A percentile compares a stretch with the other conserved stretches of the same genome.
These are phyloP conservation scores for Phytophthora pseudosyringae DNA, from an alignment of 352 stramenopile species.

Conservation along the genomic window DNA sequence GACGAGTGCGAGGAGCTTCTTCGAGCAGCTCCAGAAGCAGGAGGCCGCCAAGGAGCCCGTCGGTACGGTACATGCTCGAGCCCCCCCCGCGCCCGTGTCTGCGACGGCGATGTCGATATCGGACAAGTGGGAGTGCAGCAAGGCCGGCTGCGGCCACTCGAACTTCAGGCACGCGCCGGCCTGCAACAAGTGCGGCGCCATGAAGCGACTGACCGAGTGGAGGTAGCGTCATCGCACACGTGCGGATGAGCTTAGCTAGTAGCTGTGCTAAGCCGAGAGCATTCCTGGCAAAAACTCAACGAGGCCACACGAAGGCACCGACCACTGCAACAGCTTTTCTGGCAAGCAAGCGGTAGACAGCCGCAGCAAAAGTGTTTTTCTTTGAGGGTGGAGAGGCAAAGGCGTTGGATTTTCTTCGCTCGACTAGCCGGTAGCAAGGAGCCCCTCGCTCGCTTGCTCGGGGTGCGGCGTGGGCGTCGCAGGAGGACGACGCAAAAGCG, in stretches of 20 bases:
- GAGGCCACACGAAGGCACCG: not conserved
- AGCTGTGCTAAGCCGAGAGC: not conserved
- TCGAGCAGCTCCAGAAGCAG: constrained; percentile 66
- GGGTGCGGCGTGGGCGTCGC: constrained; percentile 11
- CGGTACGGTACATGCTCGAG: constrained; percentile 67
- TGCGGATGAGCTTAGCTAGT: not conserved
- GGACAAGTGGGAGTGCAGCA: constrained; percentile 78
- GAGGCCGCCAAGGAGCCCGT: constrained; percentile 64
- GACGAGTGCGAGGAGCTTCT: constrained; percentile 52
- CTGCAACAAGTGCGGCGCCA: constrained; percentile 79
- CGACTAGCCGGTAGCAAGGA: constrained; percentile 18
- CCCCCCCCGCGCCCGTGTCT: constrained; percentile 34
- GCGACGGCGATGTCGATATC: constrained; percentile 32
- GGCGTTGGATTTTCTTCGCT: constrained; percentile 26
- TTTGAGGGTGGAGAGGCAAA: constrained; percentile 4
- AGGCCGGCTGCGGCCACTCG: constrained; percentile 66
- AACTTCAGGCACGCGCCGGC: constrained; percentile 68
- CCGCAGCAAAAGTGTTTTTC: not conserved
- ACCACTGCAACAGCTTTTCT: not conserved
- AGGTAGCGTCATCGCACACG: constrained; percentile 35
- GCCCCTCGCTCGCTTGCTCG: constrained; percentile 3
- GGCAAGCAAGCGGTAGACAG: not conserved
- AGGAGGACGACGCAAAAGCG: constrained; percentile 12
- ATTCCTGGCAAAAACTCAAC: not conserved
- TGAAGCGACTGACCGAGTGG: constrained; percentile 84